Evolutionary conservation across 2,329 filamentous ascomycete species (phyloP), one percentile per base, ranked within the genome.

Genomic region (Penicillium occitanis): DNA sequence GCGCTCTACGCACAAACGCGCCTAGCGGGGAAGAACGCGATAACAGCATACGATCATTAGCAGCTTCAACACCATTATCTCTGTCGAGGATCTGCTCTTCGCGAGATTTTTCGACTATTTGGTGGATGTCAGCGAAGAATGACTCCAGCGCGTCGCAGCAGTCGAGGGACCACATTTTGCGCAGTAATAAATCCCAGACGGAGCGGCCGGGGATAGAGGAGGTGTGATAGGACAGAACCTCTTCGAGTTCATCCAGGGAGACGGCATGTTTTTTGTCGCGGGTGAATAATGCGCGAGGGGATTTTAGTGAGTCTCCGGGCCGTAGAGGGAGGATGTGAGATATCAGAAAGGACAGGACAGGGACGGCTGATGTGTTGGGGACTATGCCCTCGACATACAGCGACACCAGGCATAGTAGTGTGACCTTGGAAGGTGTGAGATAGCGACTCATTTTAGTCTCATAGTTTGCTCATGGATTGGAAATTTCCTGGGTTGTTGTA

Each of bases 181-280:
- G 86, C 13, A 98, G 84, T 65, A 97, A 91, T 1, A 90, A 81
- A 74, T 98, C 93, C 88, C 93, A 95, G n/a, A 97, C 80, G n/a
- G 86, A 90, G 58, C 91, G 86, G 2, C 92, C 92, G 0, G 92
- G 90, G 65, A 92, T 80, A 8, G 77, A 82, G 1, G 85, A 86
- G 13, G 78, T 72, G 68, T 80, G 81, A 40, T 68, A 64, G 25
- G 79, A 77, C 5, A 85, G 77, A 3, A 80, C 77, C 68, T 80
- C 73, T 70, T 86, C 81, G 61, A 87, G 80, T 64, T 80, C 80
- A 25, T 76, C 67, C 50, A 83, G 78, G n/a, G 77, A 73, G 17
- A 79, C 72, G 13, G 76, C 70, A 69, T 75, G 75, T 37, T 75
- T 72, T 53, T 69, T 72, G 61, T 73, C 68, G 69, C 71, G 73